Evolutionary conservation across 2,329 filamentous ascomycete genomes (phyloP).

Genomic region (Talaromyces verruculosus): DNA sequence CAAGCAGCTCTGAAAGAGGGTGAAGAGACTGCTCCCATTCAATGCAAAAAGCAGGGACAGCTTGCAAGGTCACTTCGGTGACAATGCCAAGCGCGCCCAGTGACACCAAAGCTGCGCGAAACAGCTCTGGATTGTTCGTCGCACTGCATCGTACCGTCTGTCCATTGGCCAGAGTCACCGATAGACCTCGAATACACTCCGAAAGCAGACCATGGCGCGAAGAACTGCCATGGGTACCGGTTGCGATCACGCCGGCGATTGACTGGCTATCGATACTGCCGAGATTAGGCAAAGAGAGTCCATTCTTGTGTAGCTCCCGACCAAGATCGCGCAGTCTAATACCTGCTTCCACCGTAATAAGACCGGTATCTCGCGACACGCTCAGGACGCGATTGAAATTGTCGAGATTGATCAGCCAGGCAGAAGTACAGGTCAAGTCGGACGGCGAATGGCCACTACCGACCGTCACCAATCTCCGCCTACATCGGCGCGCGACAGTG

Average conservation of each 20-base stretch:
- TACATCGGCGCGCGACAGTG: constrained; percentile 74
- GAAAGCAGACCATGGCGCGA: constrained; percentile 80
- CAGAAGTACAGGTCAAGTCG: constrained; percentile 86
- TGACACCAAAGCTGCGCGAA: constrained; percentile 82
- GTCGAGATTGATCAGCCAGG: constrained; percentile 94
- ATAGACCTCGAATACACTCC: constrained; percentile 70
- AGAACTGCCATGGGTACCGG: constrained; percentile 89
- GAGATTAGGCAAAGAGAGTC: constrained; percentile 84
- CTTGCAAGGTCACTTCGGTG: constrained; percentile 80
- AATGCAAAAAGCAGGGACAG: constrained; percentile 78
- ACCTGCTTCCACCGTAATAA: constrained; percentile 80
- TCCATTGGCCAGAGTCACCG: constrained; percentile 80
- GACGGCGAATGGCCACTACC: constrained; percentile 91
- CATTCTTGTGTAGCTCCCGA: constrained; percentile 68
- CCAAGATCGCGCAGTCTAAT: constrained; percentile 78
- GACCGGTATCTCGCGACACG: constrained; percentile 63
- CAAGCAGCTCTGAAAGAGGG: constrained; percentile 66
- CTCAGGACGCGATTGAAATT: constrained; percentile 70
- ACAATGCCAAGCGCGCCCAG: constrained; percentile 90
- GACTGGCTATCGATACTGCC: constrained; percentile 95
- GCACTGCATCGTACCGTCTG: constrained; percentile 67
- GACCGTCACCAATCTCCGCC: constrained; percentile 79
- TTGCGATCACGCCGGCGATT: constrained; percentile 86
- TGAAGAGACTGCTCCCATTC: constrained; percentile 81
- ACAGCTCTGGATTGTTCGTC: constrained; percentile 71